Conservation (phyloP, 108 stramenopile genomes). For the Cyclotella kingstonii region DNA sequence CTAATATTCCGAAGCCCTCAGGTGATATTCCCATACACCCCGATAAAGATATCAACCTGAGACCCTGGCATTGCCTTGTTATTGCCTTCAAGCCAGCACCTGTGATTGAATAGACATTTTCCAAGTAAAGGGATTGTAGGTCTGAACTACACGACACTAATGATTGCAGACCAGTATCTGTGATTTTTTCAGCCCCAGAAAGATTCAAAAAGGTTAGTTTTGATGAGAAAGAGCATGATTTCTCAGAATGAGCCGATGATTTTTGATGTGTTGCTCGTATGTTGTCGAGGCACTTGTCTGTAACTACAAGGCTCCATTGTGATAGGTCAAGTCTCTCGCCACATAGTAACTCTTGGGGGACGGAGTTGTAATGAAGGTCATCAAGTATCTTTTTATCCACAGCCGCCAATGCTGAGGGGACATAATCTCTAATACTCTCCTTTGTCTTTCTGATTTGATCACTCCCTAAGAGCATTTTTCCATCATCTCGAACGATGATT, state of each 20-base stretch:
- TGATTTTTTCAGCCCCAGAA: slow-evolving; percentile 40
- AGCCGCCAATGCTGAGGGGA: slow-evolving; percentile 12
- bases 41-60: slow-evolving; percentile 33
- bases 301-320: slow-evolving; percentile 29
- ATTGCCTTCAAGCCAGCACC: slow-evolving; percentile 20
- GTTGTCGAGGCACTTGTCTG: slow-evolving; percentile 16
- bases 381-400: not conserved
- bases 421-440: slow-evolving; percentile 1
- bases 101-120: slow-evolving; percentile 34
- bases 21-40: slow-evolving; percentile 47
- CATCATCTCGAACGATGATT: too few relatives aligned
- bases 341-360: slow-evolving; percentile 20
- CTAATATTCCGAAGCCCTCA: slow-evolving; percentile 43
- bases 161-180: slow-evolving; percentile 39
- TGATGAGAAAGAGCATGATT: not conserved
- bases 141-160: slow-evolving; percentile 19
- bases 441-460: not conserved
- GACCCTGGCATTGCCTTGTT: slow-evolving; percentile 20
- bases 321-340: slow-evolving; percentile 17
- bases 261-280: slow-evolving; percentile 6
- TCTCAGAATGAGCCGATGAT: not conserved
- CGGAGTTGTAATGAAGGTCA: slow-evolving; percentile 22
- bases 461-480: not conserved
- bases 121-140: slow-evolving; percentile 25
- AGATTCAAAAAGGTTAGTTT: slow-evolving; percentile 14